Conservation (phyloP, 352 stramenopile species). For the Pythium apleroticum region DNA sequence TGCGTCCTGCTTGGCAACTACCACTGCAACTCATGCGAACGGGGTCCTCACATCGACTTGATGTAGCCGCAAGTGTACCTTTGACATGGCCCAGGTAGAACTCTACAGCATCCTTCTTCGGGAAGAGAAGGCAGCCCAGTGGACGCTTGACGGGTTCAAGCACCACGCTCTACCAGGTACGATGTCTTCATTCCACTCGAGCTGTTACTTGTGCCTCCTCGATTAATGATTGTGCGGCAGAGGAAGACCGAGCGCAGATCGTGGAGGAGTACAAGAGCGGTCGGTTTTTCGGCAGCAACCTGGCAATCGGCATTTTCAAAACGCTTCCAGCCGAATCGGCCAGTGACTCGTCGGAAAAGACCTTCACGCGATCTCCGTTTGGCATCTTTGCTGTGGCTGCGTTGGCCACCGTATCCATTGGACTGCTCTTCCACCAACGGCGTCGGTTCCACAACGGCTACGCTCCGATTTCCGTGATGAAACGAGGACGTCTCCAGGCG, state of each 20-base stretch:
- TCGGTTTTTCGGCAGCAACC: conserved; percentile 61
- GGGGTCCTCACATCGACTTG: neutral
- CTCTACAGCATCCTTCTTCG: conserved; percentile 67
- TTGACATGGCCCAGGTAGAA: conserved; percentile 59
- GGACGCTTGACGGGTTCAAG: conserved; percentile 60
- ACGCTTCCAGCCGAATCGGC: conserved; percentile 36
- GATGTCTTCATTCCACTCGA: no score
- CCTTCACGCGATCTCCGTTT: conserved; percentile 33
- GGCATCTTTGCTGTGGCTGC: conserved; percentile 47
- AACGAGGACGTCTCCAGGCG: conserved; percentile 40
- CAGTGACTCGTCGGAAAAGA: conserved; percentile 27
- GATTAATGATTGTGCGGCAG: conserved; percentile 21
- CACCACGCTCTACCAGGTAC: conserved; percentile 50
- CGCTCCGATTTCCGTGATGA: conserved; percentile 44
- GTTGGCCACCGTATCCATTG: conserved; percentile 43
- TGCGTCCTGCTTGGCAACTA: neutral
- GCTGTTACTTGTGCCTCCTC: neutral
- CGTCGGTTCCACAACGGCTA: conserved; percentile 65
- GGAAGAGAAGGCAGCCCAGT: conserved; percentile 31
- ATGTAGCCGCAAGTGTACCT: conserved; percentile 41
- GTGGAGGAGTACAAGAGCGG: conserved; percentile 54
- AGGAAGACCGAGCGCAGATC: conserved; percentile 51
- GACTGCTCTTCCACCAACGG: conserved; percentile 54
- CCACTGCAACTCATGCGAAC: neutral
- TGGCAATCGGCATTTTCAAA: conserved; percentile 66